Conservation (phyloP, 106 monocot genomes). For the Triglochin maritima region DNA sequence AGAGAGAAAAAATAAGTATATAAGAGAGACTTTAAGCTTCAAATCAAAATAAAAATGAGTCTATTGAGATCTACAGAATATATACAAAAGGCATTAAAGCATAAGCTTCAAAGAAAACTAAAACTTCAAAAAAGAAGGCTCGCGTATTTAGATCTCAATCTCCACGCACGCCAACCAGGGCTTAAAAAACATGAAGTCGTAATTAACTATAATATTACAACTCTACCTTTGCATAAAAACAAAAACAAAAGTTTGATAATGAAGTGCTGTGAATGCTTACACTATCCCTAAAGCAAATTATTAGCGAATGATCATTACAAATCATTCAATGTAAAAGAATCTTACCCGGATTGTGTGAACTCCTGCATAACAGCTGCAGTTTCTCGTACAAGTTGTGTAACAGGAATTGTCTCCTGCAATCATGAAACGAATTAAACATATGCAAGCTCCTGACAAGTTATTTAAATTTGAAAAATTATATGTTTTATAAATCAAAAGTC, state of each 20-base stretch:
- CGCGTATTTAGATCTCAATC: too few relatives aligned
- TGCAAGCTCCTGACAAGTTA: not conserved
- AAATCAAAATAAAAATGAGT: too few relatives aligned
- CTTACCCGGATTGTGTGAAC: slow-evolving; percentile 95
- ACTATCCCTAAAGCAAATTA: not conserved
- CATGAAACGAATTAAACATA: not conserved
- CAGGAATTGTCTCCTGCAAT: slow-evolving; percentile 83
- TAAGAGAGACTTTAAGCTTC: too few relatives aligned
- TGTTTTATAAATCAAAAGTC: not conserved
- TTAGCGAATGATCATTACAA: not conserved
- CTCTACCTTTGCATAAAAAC: not conserved
- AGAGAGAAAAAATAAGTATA: too few relatives aligned
- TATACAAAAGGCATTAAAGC: too few relatives aligned
- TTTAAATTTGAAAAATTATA: not conserved
- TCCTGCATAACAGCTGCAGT: slow-evolving; percentile 99
- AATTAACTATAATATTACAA: not conserved
- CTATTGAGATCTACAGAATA: too few relatives aligned
- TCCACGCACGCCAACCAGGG: too few relatives aligned
- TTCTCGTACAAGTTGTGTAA: slow-evolving; percentile 96
- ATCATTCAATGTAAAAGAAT: not conserved
- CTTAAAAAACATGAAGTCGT: not conserved
- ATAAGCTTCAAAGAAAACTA: too few relatives aligned
- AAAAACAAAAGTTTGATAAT: not conserved
- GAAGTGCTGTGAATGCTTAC: too few relatives aligned
- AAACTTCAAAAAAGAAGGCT: too few relatives aligned